Conservation (phyloP, 2,329 filamentous ascomycete species). For the Fonsecaea pedrosoi region DNA sequence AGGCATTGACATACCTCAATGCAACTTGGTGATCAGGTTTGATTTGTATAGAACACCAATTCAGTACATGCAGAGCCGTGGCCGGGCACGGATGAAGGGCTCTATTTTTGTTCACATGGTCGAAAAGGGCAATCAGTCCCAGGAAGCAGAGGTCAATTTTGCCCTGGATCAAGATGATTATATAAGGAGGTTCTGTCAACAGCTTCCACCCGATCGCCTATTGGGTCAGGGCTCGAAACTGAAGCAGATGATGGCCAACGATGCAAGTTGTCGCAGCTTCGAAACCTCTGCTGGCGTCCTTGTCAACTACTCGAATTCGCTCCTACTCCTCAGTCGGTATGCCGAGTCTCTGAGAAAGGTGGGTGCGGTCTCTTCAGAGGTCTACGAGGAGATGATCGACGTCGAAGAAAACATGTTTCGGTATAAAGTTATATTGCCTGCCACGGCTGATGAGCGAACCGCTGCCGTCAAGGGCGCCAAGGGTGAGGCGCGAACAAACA, state of each 20-base stretch:
- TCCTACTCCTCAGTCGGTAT: constrained; percentile 37
- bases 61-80: constrained; percentile 91
- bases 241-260: constrained; percentile 62
- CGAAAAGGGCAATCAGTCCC: constrained; percentile 70
- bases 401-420: constrained; percentile 60
- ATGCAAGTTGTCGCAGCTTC: constrained; percentile 41
- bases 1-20: constrained; percentile 70
- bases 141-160: constrained; percentile 66
- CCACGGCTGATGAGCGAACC: constrained; percentile 47
- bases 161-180: constrained; percentile 65
- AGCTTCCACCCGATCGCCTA: constrained; percentile 75
- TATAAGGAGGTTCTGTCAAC: constrained; percentile 72
- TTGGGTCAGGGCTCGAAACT: constrained; percentile 67
- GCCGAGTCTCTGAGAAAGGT: constrained; percentile 49
- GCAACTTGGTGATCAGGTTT: constrained; percentile 73
- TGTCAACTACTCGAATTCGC: constrained; percentile 36
- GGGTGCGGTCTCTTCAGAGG: constrained; percentile 55
- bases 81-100: constrained; percentile 76
- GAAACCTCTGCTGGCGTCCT: constrained; percentile 32
- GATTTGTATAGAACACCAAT: constrained; percentile 90
- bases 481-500: constrained; percentile 70
- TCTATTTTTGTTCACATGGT: constrained; percentile 88
- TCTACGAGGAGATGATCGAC: constrained; percentile 51
- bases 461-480: constrained; percentile 72
- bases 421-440: constrained; percentile 81